A percentile compares a stretch with the other conserved stretches of the same genome.
These are phyloP conservation scores for Aspergillus pseudonomiae DNA, from an alignment of 2,329 filamentous ascomycete genomes.

Conservation along the genomic window DNA sequence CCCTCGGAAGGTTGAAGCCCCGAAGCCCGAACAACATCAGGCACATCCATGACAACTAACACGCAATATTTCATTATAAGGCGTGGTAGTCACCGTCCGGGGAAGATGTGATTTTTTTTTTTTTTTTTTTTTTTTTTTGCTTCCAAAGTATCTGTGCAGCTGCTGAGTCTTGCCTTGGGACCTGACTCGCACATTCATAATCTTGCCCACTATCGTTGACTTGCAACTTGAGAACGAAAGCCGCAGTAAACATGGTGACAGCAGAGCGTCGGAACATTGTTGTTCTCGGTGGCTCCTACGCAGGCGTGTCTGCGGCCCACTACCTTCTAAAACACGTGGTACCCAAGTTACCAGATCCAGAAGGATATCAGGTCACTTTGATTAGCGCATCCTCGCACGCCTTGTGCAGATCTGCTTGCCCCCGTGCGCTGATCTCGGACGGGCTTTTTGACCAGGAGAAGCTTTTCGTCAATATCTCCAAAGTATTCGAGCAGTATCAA, in stretches of 20 bases:
- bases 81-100: neutral
- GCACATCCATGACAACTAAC: neutral
- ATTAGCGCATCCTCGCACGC: conserved; percentile 47
- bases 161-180: neutral
- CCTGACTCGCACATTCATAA: neutral
- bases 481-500: conserved; percentile 46
- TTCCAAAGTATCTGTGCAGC: neutral
- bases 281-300: conserved; percentile 59
- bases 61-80: neutral
- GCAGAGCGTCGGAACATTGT: conserved; percentile 45
- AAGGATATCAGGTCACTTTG: conserved; percentile 47
- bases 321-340: conserved; percentile 57
- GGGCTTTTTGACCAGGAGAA: conserved; percentile 48
- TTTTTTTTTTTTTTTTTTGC: too few species aligned
- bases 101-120: neutral
- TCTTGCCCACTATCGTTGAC: neutral
- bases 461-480: conserved; percentile 47
- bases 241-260: neutral
- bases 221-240: neutral
- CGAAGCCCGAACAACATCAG: neutral
- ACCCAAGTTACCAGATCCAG: conserved; percentile 43
- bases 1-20: neutral
- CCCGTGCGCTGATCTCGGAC: conserved; percentile 53
- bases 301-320: conserved; percentile 55
- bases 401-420: conserved; percentile 50